Evolutionary conservation across 2,329 filamentous ascomycete genomes (phyloP), one percentile per base, ranked within the genome.

Genomic region (Rasamsonia emersonii): DNA sequence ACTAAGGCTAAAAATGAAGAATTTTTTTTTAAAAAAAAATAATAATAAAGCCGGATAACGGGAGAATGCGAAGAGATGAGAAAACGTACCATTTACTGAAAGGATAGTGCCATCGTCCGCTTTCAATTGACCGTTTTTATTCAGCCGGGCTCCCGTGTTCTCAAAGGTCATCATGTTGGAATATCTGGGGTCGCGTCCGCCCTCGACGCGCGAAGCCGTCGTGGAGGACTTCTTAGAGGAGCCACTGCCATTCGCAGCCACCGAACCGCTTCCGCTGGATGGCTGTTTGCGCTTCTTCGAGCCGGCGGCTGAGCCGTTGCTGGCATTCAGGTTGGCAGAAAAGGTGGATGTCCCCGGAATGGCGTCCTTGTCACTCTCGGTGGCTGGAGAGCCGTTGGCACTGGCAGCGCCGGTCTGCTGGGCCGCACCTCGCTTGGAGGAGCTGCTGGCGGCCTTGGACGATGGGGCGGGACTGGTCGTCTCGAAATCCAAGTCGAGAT

Each of bases 151-250:
- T 36, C 76, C 74, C 50, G 73, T 77, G 40, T 77, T 77, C 41
- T 85, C 79, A 61, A 96, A 96, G 25, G 75, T 86, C 64, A 95
- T 74, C 77, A 96, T 80, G 58, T 93, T 95, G 32, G 83, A 81
- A 50, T 86, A 78, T 41, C 52, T 51, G 31, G 53, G 46, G 15
- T 44, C 49, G 24, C 57, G 43, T 14, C 42, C 41, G 24, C 47
- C 43, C 2, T 49, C 45, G 36, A 62, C 52, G 24, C 20, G 20
- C 17, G 33, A 30, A 2, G 54, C 43, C 27, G 48, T 35, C 28
- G 56, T 55, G 49, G 61, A 54, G 47, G 55, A 41, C 42, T 53
- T 50, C 41, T 59, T 60, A 26, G 56, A 34, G 36, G 42, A 35
- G 27, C 50, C 40, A 46, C 44, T 48, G 20, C 45, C 41, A 39